phyloP scores from a whole-genome alignment of 495 filamentous ascomycete species.

The Hypomontagnella monticulosa region DNA sequence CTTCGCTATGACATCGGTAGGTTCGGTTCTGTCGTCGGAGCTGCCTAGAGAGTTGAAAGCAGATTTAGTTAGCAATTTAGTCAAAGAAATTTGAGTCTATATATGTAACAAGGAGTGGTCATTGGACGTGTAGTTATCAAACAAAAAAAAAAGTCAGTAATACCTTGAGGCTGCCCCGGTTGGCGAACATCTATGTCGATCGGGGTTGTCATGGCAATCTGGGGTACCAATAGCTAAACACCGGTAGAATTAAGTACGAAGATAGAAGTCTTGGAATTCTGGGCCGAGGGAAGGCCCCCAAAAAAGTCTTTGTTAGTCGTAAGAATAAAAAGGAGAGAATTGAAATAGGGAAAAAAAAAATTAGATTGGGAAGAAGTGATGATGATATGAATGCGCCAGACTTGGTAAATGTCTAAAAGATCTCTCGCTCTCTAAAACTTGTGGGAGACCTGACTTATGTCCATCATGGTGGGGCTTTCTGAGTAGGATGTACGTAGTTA shows the following conservation, averaged over 20 bases:
- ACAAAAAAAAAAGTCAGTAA: constrained; percentile 17
- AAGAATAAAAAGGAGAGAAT: constrained; percentile 24
- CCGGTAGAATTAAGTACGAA: constrained; percentile 17
- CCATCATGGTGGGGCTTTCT: constrained; percentile 40
- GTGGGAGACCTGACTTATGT: constrained; percentile 41
- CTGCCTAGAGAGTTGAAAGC: constrained; percentile 34
- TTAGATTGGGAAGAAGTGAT: constrained; percentile 40
- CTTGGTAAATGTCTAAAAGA: constrained; percentile 39
- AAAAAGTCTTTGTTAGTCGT: constrained; percentile 17
- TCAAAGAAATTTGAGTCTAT: constrained; percentile 9
- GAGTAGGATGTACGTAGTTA: constrained; percentile 6
- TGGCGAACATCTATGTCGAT: constrained; percentile 24
- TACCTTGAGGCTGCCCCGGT: constrained; percentile 40
- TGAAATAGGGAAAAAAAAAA: constrained; percentile 33
- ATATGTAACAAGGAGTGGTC: background rate
- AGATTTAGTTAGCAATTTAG: constrained; percentile 27
- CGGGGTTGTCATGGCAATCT: constrained; percentile 43
- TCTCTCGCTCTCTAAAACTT: constrained; percentile 27
- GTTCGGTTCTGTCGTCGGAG: constrained; percentile 37
- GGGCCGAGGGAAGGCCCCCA: constrained; percentile 40
- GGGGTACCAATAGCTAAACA: constrained; percentile 15
- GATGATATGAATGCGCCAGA: constrained; percentile 38
- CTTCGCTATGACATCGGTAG: constrained; percentile 39
- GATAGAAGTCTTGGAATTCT: constrained; percentile 16
- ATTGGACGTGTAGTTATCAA: background rate